phyloP scores from a whole-genome alignment of 768 basidiomycete species.

The Termitomyces bulborhizus region DNA sequence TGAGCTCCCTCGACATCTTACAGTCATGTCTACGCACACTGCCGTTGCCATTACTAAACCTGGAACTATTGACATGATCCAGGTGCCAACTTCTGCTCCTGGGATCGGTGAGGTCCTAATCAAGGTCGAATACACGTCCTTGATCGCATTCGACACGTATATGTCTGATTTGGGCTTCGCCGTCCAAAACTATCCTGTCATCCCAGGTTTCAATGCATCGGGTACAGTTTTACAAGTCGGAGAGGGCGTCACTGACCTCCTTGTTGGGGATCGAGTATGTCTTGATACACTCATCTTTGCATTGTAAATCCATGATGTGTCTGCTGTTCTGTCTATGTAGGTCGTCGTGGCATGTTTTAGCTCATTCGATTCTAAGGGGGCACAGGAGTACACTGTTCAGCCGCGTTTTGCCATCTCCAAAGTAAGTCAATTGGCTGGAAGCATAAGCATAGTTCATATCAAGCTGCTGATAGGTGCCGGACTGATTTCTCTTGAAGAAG shows the following conservation, averaged over 20 bases:
- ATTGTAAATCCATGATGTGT: background rate
- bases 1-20: background rate
- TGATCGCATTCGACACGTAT: slow-evolving; percentile 34
- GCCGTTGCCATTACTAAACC: slow-evolving; percentile 33
- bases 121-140: slow-evolving; percentile 29
- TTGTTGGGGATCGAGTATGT: slow-evolving; percentile 30
- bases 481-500: slow-evolving; percentile 28
- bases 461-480: slow-evolving; percentile 31
- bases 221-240: slow-evolving; percentile 32
- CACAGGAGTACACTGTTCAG: slow-evolving; percentile 17
- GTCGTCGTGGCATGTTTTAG: slow-evolving; percentile 12
- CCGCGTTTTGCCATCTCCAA: slow-evolving; percentile 21
- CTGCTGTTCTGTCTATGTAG: slow-evolving; percentile 1
- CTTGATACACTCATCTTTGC: slow-evolving; percentile 12
- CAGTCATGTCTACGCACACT: slow-evolving; percentile 29
- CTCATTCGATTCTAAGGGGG: slow-evolving; percentile 9
- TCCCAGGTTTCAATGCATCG: slow-evolving; percentile 29
- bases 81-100: slow-evolving; percentile 25
- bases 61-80: slow-evolving; percentile 28
- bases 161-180: slow-evolving; percentile 23
- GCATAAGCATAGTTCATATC: background rate
- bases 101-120: slow-evolving; percentile 27
- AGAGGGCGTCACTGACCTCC: slow-evolving; percentile 21
- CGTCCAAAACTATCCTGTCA: slow-evolving; percentile 22
- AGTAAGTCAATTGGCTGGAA: slow-evolving; percentile 16